These are phyloP conservation scores for Clitopilus passeckerianus DNA, from an alignment of 768 basidiomycete species.

Conservation along the genomic window DNA sequence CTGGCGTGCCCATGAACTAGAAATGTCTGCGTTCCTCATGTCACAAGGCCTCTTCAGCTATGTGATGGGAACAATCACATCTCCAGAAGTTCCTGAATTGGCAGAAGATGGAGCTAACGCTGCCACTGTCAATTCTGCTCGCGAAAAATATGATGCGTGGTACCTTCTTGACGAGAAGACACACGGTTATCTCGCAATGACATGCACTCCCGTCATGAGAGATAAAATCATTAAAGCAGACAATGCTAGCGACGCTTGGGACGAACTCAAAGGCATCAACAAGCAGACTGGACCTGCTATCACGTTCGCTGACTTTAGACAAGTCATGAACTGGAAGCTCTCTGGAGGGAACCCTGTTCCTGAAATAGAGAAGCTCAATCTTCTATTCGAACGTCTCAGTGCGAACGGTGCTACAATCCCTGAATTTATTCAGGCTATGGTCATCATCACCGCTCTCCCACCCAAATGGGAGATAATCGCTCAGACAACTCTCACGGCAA, in stretches of 20 bases:
- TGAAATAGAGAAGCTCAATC: background rate
- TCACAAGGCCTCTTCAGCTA: background rate
- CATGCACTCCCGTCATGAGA: background rate
- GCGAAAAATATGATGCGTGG: background rate
- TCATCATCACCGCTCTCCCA: background rate
- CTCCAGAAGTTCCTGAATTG: too few species aligned
- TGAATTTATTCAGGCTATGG: background rate
- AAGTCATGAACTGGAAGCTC: background rate
- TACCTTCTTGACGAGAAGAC: background rate
- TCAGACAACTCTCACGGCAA: background rate
- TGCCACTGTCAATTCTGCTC: too few species aligned
- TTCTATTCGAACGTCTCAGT: background rate
- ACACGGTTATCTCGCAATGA: background rate
- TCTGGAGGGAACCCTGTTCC: background rate
- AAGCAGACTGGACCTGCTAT: background rate
- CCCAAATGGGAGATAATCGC: background rate
- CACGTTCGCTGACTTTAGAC: background rate
- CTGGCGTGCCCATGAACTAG: background rate
- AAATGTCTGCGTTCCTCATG: background rate
- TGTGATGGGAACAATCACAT: background rate
- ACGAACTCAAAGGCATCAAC: background rate
- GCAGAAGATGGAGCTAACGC: too few species aligned
- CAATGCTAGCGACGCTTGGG: background rate
- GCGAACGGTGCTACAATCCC: background rate
- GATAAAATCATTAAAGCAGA: background rate